A percentile compares a stretch with the other conserved stretches of the same genome.
Conservation (phyloP, 192 early-diverging fungal species). For the Kappamyces sp. region DNA sequence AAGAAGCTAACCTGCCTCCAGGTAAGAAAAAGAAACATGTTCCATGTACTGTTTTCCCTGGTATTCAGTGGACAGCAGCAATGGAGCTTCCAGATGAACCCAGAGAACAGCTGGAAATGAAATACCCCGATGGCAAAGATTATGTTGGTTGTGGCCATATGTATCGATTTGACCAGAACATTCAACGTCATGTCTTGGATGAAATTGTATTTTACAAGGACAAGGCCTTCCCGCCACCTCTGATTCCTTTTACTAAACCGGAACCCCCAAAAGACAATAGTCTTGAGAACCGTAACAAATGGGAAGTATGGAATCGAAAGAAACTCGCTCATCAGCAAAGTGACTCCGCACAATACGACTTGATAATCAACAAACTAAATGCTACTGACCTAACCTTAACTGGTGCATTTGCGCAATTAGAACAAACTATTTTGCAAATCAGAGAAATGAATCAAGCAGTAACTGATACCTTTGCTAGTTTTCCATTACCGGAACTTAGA, state of each 20-base stretch:
- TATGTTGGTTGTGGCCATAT: slow-evolving; percentile 36
- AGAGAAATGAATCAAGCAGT: slow-evolving; percentile 41
- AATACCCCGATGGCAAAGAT: slow-evolving; percentile 17
- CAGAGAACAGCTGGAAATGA: slow-evolving; percentile 29
- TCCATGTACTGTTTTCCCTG: slow-evolving; percentile 40
- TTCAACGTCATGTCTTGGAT: slow-evolving; percentile 36
- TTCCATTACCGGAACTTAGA: slow-evolving; percentile 32
- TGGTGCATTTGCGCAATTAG: slow-evolving; percentile 28
- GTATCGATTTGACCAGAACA: slow-evolving; percentile 46
- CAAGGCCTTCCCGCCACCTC: slow-evolving; percentile 33
- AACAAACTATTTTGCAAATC: slow-evolving; percentile 43
- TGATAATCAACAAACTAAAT: slow-evolving; percentile 40
- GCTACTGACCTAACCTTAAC: slow-evolving; percentile 27
- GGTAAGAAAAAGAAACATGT: slow-evolving; percentile 19
- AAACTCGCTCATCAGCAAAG: slow-evolving; percentile 38
- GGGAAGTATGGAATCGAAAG: slow-evolving; percentile 37
- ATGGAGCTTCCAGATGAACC: slow-evolving; percentile 38
- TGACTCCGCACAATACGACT: slow-evolving; percentile 41
- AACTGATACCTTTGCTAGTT: slow-evolving; percentile 28
- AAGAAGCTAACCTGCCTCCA: slow-evolving; percentile 9
- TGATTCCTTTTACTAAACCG: slow-evolving; percentile 28
- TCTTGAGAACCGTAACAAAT: slow-evolving; percentile 37
- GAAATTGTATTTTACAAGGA: slow-evolving; percentile 35
- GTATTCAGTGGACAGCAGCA: slow-evolving; percentile 38
- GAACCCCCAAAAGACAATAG: slow-evolving; percentile 38